Base-by-base conservation (phyloP, 176 grass and related monocot genomes). In the Alloteropsis semialata region DNA sequence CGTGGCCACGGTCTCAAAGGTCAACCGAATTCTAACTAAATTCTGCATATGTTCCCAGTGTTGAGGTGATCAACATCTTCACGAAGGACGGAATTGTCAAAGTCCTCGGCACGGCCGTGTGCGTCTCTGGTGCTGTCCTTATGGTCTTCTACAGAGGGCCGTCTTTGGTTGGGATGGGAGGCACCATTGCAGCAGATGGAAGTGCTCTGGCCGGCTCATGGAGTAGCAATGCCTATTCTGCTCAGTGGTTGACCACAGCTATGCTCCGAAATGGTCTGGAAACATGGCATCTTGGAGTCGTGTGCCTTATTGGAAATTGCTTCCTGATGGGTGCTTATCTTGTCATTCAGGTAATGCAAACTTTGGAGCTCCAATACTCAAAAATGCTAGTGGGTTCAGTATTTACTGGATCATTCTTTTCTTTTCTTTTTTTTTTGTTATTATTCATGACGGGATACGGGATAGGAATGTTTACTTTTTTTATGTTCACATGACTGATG, bases 321-420 rank as follows among this genome's bases (percentile, higher is more conserved):
- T 90, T 95, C 70, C 55, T 95, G 41, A 96, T 99, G 96, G 91
- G 92, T 27, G 87, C 89, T 71, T 99, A 99, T 79, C 80, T 99
- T 10, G 96, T 95, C 80, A 88, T 96, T 22, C 95, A 97, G 95
- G 95, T 97, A 84, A 58, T 17, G 3, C 71, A 63, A 37, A 78
- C 32, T 46, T 37, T 6, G 44, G 19, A 7, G 21, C 30, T 77
- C 54, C 24, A 56, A 24, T 27, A 17, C 21, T 58, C 12, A 28
- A 50, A 28, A 59, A 16, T 77, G 53, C 22, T 28, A 42, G 22
- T 30, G 3, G 45, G 10, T 2, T 34, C 34, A 21, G 27, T 32
- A 79, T 72, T 36, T 32, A 43, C n/a, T 44, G 18, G 2, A 13
- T 24, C 6, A 15, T 0, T 33, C 10, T 72, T 22, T 33, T 33